These are phyloP conservation scores for Phytomonas serpens DNA, from an alignment of 208 protist species.

Conservation along the genomic window DNA sequence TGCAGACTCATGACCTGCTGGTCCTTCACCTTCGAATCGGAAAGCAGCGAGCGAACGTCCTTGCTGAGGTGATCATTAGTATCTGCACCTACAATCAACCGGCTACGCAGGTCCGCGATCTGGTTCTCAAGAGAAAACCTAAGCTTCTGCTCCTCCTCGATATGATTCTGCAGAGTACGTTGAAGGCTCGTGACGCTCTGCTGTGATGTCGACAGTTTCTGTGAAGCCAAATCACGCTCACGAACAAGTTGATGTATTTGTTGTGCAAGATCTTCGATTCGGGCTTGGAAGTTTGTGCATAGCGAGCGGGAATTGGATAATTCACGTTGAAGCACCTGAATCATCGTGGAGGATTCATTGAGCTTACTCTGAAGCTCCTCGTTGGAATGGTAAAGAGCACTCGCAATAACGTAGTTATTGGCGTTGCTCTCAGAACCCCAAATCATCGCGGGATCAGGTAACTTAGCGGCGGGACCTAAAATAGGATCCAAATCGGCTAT, in stretches of 20 bases:
- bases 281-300: conserved; percentile 27
- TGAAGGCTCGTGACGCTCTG: conserved; percentile 48
- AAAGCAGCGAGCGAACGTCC: conserved; percentile 58
- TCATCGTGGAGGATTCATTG: conserved; percentile 46
- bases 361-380: conserved; percentile 77
- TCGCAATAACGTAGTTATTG: conserved; percentile 72
- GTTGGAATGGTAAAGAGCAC: conserved; percentile 80
- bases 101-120: conserved; percentile 68
- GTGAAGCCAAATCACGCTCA: conserved; percentile 65
- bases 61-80: conserved; percentile 72
- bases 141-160: conserved; percentile 52
- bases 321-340: conserved; percentile 71
- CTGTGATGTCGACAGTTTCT: conserved; percentile 53
- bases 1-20: conserved; percentile 52
- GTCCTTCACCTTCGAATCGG: conserved; percentile 56
- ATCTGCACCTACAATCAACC: conserved; percentile 68
- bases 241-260: conserved; percentile 80
- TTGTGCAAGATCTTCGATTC: conserved; percentile 48
- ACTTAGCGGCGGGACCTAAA: conserved; percentile 15
- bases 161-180: conserved; percentile 39
- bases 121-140: conserved; percentile 64
- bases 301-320: conserved; percentile 38
- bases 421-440: conserved; percentile 80
- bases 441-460: conserved; percentile 80
- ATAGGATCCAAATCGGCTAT: conserved; percentile 26